phyloP scores from a whole-genome alignment of 1,284 basidiomycete genomes.

The Mycena citricolor region DNA sequence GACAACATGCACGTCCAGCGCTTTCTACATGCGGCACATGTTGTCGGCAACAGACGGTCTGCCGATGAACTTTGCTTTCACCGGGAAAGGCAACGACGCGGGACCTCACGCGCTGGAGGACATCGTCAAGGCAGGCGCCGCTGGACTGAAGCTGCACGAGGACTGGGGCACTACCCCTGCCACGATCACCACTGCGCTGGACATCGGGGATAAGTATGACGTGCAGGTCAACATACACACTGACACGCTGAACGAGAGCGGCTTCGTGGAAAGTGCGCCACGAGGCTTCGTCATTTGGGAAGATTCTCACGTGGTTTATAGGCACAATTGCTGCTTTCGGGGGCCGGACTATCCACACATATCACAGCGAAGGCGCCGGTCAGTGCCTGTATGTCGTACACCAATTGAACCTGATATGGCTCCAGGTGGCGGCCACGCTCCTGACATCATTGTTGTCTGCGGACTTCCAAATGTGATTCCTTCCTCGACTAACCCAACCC shows the following conservation, averaged over 20 bases:
- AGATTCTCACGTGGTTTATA: slow-evolving; percentile 33
- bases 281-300: slow-evolving; percentile 7
- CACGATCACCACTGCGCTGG: slow-evolving; percentile 77
- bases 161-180: slow-evolving; percentile 97
- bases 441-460: slow-evolving; percentile 96
- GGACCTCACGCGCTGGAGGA: slow-evolving; percentile 75
- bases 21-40: slow-evolving; percentile 87
- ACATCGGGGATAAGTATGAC: slow-evolving; percentile 89
- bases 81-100: slow-evolving; percentile 93
- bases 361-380: slow-evolving; percentile 94
- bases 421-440: slow-evolving; percentile 92
- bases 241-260: slow-evolving; percentile 94
- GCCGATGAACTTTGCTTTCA: slow-evolving; percentile 92
- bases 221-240: slow-evolving; percentile 98
- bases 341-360: slow-evolving; percentile 94
- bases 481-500: slow-evolving; percentile 95
- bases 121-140: slow-evolving; percentile 85
- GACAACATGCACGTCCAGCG: slow-evolving; percentile 92
- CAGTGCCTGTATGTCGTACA: slow-evolving; percentile 23
- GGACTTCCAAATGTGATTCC: slow-evolving; percentile 92
- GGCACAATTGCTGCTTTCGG: slow-evolving; percentile 91
- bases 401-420: slow-evolving; percentile 1
- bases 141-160: slow-evolving; percentile 94
- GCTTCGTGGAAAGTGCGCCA: slow-evolving; percentile 81
- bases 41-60: slow-evolving; percentile 85